phyloP scores from a whole-genome alignment of 116 monocot species.

The Iris pallida region DNA sequence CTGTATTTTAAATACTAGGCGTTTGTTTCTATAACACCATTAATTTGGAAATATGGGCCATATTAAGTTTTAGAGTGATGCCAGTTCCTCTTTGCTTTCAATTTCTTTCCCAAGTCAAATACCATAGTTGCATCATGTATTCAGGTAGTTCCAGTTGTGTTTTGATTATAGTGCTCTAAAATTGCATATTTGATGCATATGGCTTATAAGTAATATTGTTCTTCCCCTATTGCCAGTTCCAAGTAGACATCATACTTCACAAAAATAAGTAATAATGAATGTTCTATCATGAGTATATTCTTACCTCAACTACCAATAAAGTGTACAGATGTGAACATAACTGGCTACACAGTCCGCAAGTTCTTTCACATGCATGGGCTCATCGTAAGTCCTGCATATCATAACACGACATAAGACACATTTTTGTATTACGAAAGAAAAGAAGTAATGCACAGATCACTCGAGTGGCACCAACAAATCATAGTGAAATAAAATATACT shows the following conservation, averaged over 20 bases:
- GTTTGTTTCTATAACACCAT: background rate
- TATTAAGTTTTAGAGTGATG: slow-evolving; percentile 1
- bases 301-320: no score
- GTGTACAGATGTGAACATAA: no score
- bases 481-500: background rate
- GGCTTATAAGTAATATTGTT: background rate
- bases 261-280: no score
- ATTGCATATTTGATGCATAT: background rate
- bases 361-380: no score
- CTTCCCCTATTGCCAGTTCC: slow-evolving; percentile 1
- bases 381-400: no score
- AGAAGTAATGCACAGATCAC: no score
- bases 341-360: no score
- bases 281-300: no score
- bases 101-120: background rate
- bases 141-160: background rate
- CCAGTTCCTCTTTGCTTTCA: background rate
- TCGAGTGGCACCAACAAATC: background rate
- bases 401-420: no score
- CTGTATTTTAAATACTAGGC: no score
- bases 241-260: slow-evolving; percentile 32
- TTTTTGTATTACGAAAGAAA: no score
- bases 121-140: background rate
- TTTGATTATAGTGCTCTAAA: background rate
- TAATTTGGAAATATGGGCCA: background rate